These are phyloP conservation scores for Tulasnella sp. DNA, from an alignment of 768 basidiomycete species.

Conservation along the genomic window DNA sequence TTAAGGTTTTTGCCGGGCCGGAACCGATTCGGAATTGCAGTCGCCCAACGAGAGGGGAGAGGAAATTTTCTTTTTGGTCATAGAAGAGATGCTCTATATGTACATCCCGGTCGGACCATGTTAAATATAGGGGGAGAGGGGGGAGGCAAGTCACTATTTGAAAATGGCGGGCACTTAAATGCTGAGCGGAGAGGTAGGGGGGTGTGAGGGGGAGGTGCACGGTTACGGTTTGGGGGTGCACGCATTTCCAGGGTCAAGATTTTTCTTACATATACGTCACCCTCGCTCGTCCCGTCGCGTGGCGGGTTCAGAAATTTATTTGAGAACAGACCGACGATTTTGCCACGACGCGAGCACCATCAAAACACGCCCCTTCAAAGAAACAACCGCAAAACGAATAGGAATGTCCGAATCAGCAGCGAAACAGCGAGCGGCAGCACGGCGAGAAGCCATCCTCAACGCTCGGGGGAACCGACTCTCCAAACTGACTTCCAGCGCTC, in stretches of 20 bases:
- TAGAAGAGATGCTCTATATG: neutral
- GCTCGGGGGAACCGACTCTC: slow-evolving; percentile 70
- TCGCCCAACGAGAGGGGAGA: no score
- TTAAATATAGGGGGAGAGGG: neutral
- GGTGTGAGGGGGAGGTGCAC: neutral
- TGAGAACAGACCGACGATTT: no score
- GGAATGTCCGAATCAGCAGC: slow-evolving; percentile 20
- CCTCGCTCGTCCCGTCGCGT: no score
- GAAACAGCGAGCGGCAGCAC: slow-evolving; percentile 66
- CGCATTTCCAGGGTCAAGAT: no score
- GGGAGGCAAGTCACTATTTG: neutral
- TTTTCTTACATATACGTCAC: no score
- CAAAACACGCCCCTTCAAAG: no score
- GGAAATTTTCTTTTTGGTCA: neutral
- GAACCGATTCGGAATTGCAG: no score
- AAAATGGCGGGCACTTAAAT: neutral
- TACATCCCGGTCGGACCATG: neutral
- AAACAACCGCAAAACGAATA: neutral
- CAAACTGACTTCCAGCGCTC: slow-evolving; percentile 69
- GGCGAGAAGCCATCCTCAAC: slow-evolving; percentile 69
- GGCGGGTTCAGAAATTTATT: no score
- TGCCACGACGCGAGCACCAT: no score
- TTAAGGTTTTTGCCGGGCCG: neutral
- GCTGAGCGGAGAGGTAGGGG: neutral
- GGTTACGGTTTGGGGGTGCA: no score